Conservation (phyloP, 78 protist species). For the Pigoraptor vietnamica region DNA sequence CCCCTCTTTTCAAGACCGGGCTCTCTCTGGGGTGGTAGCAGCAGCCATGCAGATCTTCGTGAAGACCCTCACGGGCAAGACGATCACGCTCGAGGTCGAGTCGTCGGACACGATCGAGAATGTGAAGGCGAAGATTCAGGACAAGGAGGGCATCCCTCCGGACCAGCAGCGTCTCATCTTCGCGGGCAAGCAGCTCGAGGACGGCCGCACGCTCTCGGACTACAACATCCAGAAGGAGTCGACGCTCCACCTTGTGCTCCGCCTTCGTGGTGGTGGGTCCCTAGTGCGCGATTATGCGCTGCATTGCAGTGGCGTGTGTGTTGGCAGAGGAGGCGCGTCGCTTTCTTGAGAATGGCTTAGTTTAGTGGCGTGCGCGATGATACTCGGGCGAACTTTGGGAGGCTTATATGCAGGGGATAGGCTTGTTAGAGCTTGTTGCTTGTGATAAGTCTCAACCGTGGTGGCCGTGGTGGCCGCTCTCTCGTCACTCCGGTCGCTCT, state of each 20-base stretch:
- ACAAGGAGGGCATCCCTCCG: constrained; percentile 88
- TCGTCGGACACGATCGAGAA: constrained; percentile 90
- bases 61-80: constrained; percentile 97
- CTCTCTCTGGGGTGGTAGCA: not conserved
- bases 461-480: too few relatives aligned
- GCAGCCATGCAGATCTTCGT: constrained; percentile 73
- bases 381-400: too few relatives aligned
- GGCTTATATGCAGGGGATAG: too few relatives aligned
- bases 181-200: constrained; percentile 97
- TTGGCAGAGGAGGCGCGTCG: too few relatives aligned
- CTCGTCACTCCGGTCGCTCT: too few relatives aligned
- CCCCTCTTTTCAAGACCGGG: not conserved
- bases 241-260: constrained; percentile 85
- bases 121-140: constrained; percentile 97
- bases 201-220: constrained; percentile 91
- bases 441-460: too few relatives aligned
- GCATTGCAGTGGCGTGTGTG: too few relatives aligned
- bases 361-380: too few relatives aligned
- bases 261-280: constrained; percentile 42
- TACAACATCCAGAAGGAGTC: constrained; percentile 97
- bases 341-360: too few relatives aligned
- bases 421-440: too few relatives aligned
- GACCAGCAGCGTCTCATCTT: constrained; percentile 97
- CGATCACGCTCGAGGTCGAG: constrained; percentile 98
- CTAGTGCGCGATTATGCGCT: not conserved